Conservation (phyloP, 768 basidiomycete genomes). For the Phylloporus sp. region DNA sequence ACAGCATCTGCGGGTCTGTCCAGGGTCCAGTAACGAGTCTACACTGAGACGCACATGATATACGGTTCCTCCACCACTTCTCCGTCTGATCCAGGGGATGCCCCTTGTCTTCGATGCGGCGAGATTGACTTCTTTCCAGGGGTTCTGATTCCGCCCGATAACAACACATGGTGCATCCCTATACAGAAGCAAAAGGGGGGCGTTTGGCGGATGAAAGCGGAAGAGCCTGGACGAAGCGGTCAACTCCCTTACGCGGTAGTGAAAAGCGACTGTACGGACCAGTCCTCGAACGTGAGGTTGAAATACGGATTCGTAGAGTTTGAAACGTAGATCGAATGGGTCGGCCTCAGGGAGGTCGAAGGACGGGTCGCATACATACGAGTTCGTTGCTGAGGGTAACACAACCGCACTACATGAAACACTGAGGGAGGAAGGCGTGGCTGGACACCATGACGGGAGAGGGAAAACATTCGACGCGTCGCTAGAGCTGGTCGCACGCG, state of each 20-base stretch:
- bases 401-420: neutral
- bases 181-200: slow-evolving; percentile 82
- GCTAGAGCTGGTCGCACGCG: neutral
- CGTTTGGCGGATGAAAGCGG: slow-evolving; percentile 60
- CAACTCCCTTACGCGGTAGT: slow-evolving; percentile 26
- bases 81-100: slow-evolving; percentile 76
- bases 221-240: slow-evolving; percentile 57
- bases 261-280: slow-evolving; percentile 43
- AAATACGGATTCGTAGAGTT: slow-evolving; percentile 80
- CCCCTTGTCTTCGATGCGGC: slow-evolving; percentile 44
- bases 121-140: slow-evolving; percentile 96
- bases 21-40: neutral
- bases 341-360: slow-evolving; percentile 27
- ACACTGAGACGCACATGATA: slow-evolving; percentile 69
- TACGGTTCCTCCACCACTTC: slow-evolving; percentile 94
- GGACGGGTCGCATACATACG: slow-evolving; percentile 15
- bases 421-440: slow-evolving; percentile 12
- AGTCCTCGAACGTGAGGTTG: slow-evolving; percentile 88
- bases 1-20: neutral
- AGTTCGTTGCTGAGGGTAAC: neutral
- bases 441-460: slow-evolving; percentile 28
- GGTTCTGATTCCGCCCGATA: slow-evolving; percentile 95
- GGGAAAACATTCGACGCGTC: slow-evolving; percentile 25
- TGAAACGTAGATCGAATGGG: slow-evolving; percentile 66
- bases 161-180: slow-evolving; percentile 86